Evolutionary conservation across 495 filamentous ascomycete genomes (phyloP).

Genomic region (Penicillium riverlandense): DNA sequence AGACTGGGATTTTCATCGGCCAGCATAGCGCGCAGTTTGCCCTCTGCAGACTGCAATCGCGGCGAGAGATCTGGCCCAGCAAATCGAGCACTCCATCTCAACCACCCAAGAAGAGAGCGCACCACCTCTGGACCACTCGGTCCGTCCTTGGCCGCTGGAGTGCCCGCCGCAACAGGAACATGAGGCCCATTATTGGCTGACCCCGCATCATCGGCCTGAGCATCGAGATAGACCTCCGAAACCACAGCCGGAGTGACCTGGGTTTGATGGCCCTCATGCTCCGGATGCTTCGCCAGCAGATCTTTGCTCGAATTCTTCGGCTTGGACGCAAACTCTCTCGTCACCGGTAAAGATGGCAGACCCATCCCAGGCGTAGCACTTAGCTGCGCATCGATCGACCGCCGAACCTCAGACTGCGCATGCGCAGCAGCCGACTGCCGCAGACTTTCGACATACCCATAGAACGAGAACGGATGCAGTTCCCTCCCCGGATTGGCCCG

Average conservation of each 20-base stretch:
- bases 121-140: conserved; percentile 14
- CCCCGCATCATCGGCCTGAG: conserved; percentile 17
- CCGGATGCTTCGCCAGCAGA: conserved; percentile 18
- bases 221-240: conserved; percentile 35
- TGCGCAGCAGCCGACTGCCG: conserved; percentile 8
- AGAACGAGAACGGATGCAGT: conserved; percentile 22
- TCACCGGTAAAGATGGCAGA: conserved; percentile 6
- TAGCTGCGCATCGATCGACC: too few relatives aligned
- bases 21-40: conserved; percentile 31
- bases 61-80: conserved; percentile 10
- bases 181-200: background rate
- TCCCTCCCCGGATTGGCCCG: conserved; percentile 18
- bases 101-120: conserved; percentile 32
- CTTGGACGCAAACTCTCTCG: conserved; percentile 25
- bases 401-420: background rate
- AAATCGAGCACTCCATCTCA: conserved; percentile 18
- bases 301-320: conserved; percentile 22
- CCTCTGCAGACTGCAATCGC: conserved; percentile 28
- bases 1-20: conserved; percentile 2
- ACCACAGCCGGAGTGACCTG: conserved; percentile 30
- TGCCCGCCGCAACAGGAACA: background rate
- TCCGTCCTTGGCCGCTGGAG: background rate
- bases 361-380: background rate
- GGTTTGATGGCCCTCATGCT: conserved; percentile 1
- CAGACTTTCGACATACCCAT: conserved; percentile 26